A percentile compares a stretch with the other conserved stretches of the same genome.
Conservation (phyloP, 305 asterid genomes). For the Fraxinus albicans region DNA sequence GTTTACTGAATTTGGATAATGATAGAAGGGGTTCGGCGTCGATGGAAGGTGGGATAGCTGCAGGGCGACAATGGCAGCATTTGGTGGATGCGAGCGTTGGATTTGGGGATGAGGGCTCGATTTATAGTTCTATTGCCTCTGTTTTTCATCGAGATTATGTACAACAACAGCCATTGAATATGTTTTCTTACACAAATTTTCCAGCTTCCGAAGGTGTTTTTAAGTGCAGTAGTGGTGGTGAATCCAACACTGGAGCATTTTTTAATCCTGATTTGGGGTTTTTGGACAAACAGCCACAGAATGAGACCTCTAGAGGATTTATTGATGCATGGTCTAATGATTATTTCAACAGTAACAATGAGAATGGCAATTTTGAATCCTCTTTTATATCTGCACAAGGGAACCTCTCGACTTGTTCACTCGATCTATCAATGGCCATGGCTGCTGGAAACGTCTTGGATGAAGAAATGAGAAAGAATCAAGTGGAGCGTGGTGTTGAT, state of each 20-base stretch:
- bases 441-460: constrained; percentile 42
- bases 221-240: background rate
- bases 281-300: background rate
- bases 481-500: constrained; percentile 5
- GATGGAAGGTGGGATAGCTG: constrained; percentile 40
- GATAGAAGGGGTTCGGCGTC: constrained; percentile 42
- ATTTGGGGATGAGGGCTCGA: constrained; percentile 25
- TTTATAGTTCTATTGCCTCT: constrained; percentile 27
- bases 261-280: background rate
- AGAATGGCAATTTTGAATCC: constrained; percentile 24
- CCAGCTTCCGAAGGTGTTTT: constrained; percentile 23
- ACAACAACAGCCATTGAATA: constrained; percentile 32
- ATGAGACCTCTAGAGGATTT: constrained; percentile 33
- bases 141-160: constrained; percentile 36
- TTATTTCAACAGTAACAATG: background rate
- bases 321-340: constrained; percentile 53
- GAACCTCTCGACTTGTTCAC: constrained; percentile 41
- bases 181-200: constrained; percentile 35
- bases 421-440: constrained; percentile 56
- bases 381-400: constrained; percentile 30
- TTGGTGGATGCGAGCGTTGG: constrained; percentile 39
- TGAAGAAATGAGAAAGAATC: constrained; percentile 37
- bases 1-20: constrained; percentile 6
- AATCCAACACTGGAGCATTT: background rate
- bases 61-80: constrained; percentile 43